Base-by-base conservation (phyloP, 768 basidiomycete genomes). In the Russula griseocarnosa region DNA sequence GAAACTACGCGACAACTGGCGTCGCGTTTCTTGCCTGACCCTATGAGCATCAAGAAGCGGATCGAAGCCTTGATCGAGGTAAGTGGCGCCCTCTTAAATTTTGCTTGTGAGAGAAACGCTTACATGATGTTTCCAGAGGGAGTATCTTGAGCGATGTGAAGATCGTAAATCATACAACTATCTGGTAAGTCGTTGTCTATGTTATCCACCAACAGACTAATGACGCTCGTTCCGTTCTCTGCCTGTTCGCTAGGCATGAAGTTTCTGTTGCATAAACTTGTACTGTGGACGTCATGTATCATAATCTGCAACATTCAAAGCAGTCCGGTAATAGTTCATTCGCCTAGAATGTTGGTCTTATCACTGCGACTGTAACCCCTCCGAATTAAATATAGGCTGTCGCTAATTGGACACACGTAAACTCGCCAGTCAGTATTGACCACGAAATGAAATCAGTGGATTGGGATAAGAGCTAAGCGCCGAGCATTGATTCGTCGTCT, bases 11-110 rank as follows among this genome's bases (percentile, higher is more conserved):
- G 86, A 24, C 96, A 98, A 69, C 76, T 99, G 4, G 79, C 90
- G 22, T 79, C 79, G 62, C 85, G 96, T 5, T 99, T 98, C 80
- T 83, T 83, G 55, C 96, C 96, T 0, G 87, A 92, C 66, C 90
- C 94, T 46, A 74, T 85, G 49, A 80, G 83, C 67, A 92, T 99
- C 78, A 99, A 99, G 81, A 93, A 89, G 75, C 82, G 93, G 53
- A 90, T 99, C 60, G 97, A 98, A 73, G 85, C 83, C 32, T 75
- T 99, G 63, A 98, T 99, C 57, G 97, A 98, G 77, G 94, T 94
- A 62, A 66, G 84, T 75, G 18, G 3, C 16, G 40, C n/a, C 51
- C 36, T n/a, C 20, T 32, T 11, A 51, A 16, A 28, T 22, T 56
- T 14, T 26, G n/a, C 44, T 22, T 50, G 28, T 34, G 32, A 14